These are phyloP conservation scores for Diplogelasinospora grovesii DNA, from an alignment of 495 filamentous ascomycete species.

Conservation along the genomic window DNA sequence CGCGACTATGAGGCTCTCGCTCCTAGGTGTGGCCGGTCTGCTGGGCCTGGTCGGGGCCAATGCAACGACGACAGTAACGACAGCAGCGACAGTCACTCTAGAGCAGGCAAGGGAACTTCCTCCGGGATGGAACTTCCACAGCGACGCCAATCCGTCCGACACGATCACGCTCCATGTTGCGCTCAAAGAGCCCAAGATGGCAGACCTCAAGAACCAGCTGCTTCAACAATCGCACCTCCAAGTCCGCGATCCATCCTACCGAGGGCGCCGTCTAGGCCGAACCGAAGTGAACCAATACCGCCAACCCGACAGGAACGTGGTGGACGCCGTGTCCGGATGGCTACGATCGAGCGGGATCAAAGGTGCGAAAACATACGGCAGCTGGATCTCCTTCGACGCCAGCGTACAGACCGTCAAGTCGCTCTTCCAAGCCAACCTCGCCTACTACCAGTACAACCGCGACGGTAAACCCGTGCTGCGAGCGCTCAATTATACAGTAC, in stretches of 20 bases:
- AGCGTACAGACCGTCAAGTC: slow-evolving; percentile 26
- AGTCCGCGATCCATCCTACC: slow-evolving; percentile 8
- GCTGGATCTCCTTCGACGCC: slow-evolving; percentile 27
- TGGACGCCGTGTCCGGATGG: slow-evolving; percentile 28
- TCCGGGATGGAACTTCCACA: slow-evolving; percentile 18
- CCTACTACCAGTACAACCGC: slow-evolving; percentile 27
- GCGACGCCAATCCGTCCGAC: slow-evolving; percentile 18
- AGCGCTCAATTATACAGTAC: slow-evolving; percentile 41
- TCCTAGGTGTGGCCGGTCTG: slow-evolving; percentile 6
- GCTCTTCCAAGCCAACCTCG: slow-evolving; percentile 33
- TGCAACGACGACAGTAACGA: slow-evolving; percentile 3
- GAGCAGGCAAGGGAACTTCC: slow-evolving; percentile 14
- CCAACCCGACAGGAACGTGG: slow-evolving; percentile 13
- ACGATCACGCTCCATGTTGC: slow-evolving; percentile 26
- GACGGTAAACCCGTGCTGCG: slow-evolving; percentile 19
- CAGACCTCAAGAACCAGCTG: slow-evolving; percentile 26
- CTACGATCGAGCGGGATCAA: slow-evolving; percentile 25
- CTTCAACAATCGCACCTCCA: slow-evolving; percentile 16
- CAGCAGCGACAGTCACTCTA: slow-evolving; percentile 14
- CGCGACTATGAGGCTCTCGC: slow-evolving; percentile 13
- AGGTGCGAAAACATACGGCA: slow-evolving; percentile 18
- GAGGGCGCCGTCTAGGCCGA: slow-evolving; percentile 24
- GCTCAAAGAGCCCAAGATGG: slow-evolving; percentile 30
- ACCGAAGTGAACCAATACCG: slow-evolving; percentile 25
- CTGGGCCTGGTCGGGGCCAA: slow-evolving; percentile 12